phyloP scores from a whole-genome alignment of 1,284 basidiomycete genomes.

The Amylostereum areolatum region DNA sequence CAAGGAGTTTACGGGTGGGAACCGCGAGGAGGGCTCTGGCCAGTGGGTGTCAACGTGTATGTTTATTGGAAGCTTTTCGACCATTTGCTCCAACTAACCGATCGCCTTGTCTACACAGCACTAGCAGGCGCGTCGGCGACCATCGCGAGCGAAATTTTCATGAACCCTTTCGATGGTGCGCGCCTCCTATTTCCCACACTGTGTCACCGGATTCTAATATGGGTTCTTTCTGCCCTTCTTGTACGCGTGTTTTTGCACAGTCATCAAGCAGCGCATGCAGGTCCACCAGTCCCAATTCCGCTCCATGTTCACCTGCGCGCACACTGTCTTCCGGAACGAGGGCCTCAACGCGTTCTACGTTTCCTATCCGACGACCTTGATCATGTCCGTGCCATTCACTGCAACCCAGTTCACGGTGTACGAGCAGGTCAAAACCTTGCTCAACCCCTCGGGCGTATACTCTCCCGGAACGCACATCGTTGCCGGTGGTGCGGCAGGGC shows the following conservation, averaged over 20 bases:
- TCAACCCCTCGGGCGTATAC: slow-evolving; percentile 87
- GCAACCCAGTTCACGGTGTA: slow-evolving; percentile 98
- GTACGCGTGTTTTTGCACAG: slow-evolving; percentile 35
- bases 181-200: slow-evolving; percentile 12
- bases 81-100: too few relatives aligned
- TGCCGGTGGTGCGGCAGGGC: slow-evolving; percentile 86
- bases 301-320: slow-evolving; percentile 79
- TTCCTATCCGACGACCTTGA: slow-evolving; percentile 96
- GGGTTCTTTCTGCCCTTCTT: neutral
- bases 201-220: slow-evolving; percentile 3
- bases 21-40: slow-evolving; percentile 58
- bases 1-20: slow-evolving; percentile 90
- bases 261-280: slow-evolving; percentile 99
- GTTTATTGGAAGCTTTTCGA: slow-evolving; percentile 20
- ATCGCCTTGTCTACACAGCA: slow-evolving; percentile 37
- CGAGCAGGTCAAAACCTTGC: slow-evolving; percentile 83
- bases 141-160: slow-evolving; percentile 92
- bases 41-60: slow-evolving; percentile 79
- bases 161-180: slow-evolving; percentile 99
- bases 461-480: slow-evolving; percentile 89
- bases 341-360: slow-evolving; percentile 94
- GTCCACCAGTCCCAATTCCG: slow-evolving; percentile 88
- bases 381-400: slow-evolving; percentile 97
- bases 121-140: slow-evolving; percentile 94
- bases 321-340: slow-evolving; percentile 79